Conservation (phyloP, 1,284 basidiomycete species). For the Ustilago lituana region DNA sequence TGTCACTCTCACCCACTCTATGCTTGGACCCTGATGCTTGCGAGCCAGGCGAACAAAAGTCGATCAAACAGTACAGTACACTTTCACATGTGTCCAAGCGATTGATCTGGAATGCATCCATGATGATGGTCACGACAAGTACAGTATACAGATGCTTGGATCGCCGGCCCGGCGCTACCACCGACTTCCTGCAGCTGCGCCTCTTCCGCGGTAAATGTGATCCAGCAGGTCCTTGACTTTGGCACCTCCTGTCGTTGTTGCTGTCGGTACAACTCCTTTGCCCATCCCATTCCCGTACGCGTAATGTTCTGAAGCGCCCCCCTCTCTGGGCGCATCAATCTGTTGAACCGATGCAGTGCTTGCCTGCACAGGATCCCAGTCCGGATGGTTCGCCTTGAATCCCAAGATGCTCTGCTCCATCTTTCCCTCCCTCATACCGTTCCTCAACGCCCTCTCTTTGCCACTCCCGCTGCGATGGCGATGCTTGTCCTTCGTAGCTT, state of each 20-base stretch:
- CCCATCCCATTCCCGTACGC: constrained; percentile 6
- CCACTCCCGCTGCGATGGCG: not conserved
- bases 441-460: constrained; percentile 76
- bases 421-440: constrained; percentile 28
- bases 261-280: constrained; percentile 7
- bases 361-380: constrained; percentile 85
- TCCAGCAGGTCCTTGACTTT: constrained; percentile 45
- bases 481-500: not conserved
- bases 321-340: not conserved
- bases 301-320: not conserved
- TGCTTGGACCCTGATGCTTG: too few relatives aligned
- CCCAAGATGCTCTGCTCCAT: constrained; percentile 98
- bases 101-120: too few relatives aligned
- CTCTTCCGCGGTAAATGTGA: constrained; percentile 43
- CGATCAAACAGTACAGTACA: too few relatives aligned
- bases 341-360: constrained; percentile 14
- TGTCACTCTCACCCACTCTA: not conserved
- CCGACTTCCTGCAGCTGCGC: constrained; percentile 17
- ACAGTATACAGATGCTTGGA: too few relatives aligned
- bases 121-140: too few relatives aligned
- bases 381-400: constrained; percentile 89
- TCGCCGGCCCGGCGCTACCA: constrained; percentile 18
- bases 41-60: too few relatives aligned
- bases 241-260: constrained; percentile 14
- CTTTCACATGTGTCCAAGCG: too few relatives aligned